Base-by-base conservation (phyloP, 768 basidiomycete genomes). In the Tricholoma sp. region DNA sequence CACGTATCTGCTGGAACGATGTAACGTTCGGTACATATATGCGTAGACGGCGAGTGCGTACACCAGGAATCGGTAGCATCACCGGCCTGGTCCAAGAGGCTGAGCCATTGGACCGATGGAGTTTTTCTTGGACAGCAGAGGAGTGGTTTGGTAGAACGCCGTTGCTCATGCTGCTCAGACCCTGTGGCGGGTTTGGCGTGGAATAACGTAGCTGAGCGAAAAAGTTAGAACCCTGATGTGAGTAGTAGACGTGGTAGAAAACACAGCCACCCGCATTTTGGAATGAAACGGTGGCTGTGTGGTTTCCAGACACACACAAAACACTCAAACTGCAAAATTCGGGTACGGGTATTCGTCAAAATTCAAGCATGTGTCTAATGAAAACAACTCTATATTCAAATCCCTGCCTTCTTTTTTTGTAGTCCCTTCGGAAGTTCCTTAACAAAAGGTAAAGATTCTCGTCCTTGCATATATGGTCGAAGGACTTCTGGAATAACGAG, bases 381-480 rank as follows among this genome's bases (percentile, higher is more conserved):
- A 20, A 51, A 34, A 41, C 29, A 52, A 12, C 12, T 3, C 11
- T 13, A 13, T 50, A 20, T 37, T 52, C 12, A 41, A 3, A 29
- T 54, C 54, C 72, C 77, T 49, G 66, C 72, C 59, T 76, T 83
- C 73, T 93, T 93, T 76, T 82, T 84, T 74, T 90, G 87, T 58
- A 89, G 63, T 20, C 77, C 79, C 74, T 91, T 93, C 9, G 91
- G 89, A 57, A 93, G 70, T 65, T 86, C 88, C 67, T 88, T 91
- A 50, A 86, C 85, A 78, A 85, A 93, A 13, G 89, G 90, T 47
- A 94, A 66, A 72, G 93, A 91, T n/a, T 88, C 85, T 3, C 95
- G 83, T 4, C 97, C 96, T 68, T 91, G 89, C 94, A 99, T 94
- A 73, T 98, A 98, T 52, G 94, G 94, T 59, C 87, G 83, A 24